Conservation (phyloP, 2,329 filamentous ascomycete genomes). For the Metarhizium brunneum region DNA sequence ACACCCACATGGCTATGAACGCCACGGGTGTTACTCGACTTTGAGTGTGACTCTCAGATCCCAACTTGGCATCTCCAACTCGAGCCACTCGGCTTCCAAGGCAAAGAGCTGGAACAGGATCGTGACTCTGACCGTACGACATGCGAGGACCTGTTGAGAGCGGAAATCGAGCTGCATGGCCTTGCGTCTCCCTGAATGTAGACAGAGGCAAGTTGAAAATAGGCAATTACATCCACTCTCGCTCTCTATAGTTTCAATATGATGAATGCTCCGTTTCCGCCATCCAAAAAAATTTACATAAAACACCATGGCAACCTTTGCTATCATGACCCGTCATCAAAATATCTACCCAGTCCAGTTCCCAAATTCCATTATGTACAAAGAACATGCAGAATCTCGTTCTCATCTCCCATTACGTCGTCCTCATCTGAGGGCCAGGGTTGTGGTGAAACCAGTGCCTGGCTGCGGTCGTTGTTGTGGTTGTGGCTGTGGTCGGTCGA, state of each 20-base stretch:
- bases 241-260: neutral
- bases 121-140: no score
- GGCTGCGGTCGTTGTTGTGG: slow-evolving; percentile 20
- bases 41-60: neutral
- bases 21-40: neutral
- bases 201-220: no score
- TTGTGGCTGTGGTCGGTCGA: slow-evolving; percentile 29
- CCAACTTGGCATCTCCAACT: neutral
- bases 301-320: neutral
- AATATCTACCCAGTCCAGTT: neutral
- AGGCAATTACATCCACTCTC: neutral
- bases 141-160: no score
- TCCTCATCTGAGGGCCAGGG: slow-evolving; percentile 23
- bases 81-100: no score
- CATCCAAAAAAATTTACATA: slow-evolving; percentile 2
- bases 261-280: neutral
- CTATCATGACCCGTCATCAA: neutral
- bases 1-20: neutral
- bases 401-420: neutral
- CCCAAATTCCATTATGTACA: slow-evolving; percentile 1
- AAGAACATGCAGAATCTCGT: neutral
- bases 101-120: no score
- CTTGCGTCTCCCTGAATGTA: no score
- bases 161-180: no score
- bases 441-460: slow-evolving; percentile 21